Base-by-base conservation (phyloP, 257 asterid species). In the Solanum virginianum region DNA sequence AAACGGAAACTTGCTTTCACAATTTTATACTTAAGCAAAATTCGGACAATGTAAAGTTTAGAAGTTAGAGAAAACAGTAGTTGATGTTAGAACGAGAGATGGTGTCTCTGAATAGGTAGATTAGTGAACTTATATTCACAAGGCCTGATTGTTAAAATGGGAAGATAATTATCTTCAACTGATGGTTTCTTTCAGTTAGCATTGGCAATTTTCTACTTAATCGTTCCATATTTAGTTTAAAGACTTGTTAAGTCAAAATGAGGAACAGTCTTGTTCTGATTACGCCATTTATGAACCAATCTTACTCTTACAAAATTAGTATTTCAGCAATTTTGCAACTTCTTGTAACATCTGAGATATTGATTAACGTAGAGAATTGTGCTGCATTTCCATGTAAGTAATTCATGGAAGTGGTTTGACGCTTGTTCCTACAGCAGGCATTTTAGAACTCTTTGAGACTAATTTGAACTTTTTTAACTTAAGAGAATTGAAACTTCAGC, bases 201-300 rank as follows among this genome's bases (percentile, higher is more conserved):
- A 22, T 47, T 24, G 10, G 16, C 26, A 10, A 16, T 24, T 53
- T 26, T 9, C 32, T 36, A 3, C 47, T 68, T 32, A 32, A 32
- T 68, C 7, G 3, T 68, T 15, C 49, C 75, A 1, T 32, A 32
- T 8, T 14, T 32, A 15, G 47, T 66, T 15, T 66, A 13, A 15
- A 15, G 94, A 95, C 59, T 86, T 93, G 90, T 55, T 93, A 90
- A 91, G 80, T 81, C 88, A 88, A 92, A 93, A 92, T 3, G 91
- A 90, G 55, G 94, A 95, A 86, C 95, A 95, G 65, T 94, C 92
- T 43, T 95, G 98, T n/a, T 62, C 85, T 74, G 41, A 85, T 80
- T 91, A 91, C 85, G 93, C 10, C 18, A 70, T 18, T 41, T 47
- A 32, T 3, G 92, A 24, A 32, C 80, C 22, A 70, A 18, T 68